Conservation (phyloP, 2,329 filamentous ascomycete species). For the Kalaharituber pfeilii region DNA sequence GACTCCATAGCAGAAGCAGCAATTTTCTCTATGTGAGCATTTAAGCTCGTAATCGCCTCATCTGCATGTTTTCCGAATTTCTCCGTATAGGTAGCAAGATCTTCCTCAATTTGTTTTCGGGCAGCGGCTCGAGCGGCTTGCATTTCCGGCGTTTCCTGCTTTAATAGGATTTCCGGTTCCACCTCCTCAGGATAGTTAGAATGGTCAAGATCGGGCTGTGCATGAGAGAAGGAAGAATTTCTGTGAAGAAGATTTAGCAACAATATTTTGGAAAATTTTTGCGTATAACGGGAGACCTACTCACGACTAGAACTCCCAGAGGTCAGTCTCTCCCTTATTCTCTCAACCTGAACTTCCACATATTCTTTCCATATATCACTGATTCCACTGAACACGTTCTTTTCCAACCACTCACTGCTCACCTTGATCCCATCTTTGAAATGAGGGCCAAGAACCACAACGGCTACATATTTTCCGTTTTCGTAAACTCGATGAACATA, state of each 20-base stretch:
- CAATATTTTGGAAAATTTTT: neutral
- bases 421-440: conserved; percentile 16
- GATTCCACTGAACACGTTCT: conserved; percentile 1
- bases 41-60: conserved; percentile 56
- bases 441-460: conserved; percentile 14
- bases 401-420: conserved; percentile 13
- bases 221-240: neutral
- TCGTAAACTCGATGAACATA: conserved; percentile 54
- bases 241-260: neutral
- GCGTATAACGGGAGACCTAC: neutral
- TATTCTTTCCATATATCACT: conserved; percentile 42
- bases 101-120: conserved; percentile 52
- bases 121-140: conserved; percentile 33
- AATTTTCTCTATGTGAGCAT: conserved; percentile 44
- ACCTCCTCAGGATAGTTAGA: neutral
- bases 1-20: conserved; percentile 14
- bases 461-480: conserved; percentile 14
- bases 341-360: conserved; percentile 83
- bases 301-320: neutral
- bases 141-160: conserved; percentile 22
- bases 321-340: conserved; percentile 66
- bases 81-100: conserved; percentile 69
- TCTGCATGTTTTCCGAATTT: conserved; percentile 76
- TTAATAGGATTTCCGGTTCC: too few relatives aligned
- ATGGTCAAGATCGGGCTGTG: neutral